These are phyloP conservation scores for Symbiodinium pilosum DNA, from an alignment of 73 alveolate genomes.

Conservation along the genomic window DNA sequence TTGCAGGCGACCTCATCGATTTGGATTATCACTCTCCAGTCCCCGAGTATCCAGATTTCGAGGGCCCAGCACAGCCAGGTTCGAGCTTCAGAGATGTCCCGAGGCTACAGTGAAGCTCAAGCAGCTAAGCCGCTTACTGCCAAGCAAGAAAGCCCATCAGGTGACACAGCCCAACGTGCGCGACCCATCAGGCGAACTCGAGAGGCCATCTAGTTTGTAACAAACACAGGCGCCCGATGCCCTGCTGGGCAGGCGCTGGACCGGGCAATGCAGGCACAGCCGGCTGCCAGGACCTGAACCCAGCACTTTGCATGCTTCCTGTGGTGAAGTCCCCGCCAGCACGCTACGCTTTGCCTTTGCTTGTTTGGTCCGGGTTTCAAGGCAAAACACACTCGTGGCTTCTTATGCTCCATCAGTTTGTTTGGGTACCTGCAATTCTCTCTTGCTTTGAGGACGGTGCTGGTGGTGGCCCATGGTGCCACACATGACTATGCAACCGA, in stretches of 20 bases:
- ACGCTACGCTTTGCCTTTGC: too few species aligned
- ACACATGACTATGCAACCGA: slow-evolving; percentile 50
- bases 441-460: background rate
- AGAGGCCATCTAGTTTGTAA: slow-evolving; percentile 3
- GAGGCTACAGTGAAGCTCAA: background rate
- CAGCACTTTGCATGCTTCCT: too few species aligned
- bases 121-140: background rate
- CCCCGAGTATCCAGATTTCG: slow-evolving; percentile 64
- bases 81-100: background rate
- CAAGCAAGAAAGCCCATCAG: background rate
- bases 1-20: slow-evolving; percentile 27
- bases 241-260: background rate
- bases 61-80: slow-evolving; percentile 64
- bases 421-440: background rate
- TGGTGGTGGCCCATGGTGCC: slow-evolving; percentile 52
- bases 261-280: background rate
- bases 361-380: too few species aligned
- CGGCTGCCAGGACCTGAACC: background rate
- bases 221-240: background rate
- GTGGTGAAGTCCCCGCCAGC: too few species aligned
- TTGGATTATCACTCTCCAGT: slow-evolving; percentile 37
- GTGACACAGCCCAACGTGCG: slow-evolving; percentile 36
- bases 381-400: background rate
- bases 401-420: background rate
- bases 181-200: slow-evolving; percentile 14